Base-by-base conservation (phyloP, 495 filamentous ascomycete species). In the Cudoniella acicularis region DNA sequence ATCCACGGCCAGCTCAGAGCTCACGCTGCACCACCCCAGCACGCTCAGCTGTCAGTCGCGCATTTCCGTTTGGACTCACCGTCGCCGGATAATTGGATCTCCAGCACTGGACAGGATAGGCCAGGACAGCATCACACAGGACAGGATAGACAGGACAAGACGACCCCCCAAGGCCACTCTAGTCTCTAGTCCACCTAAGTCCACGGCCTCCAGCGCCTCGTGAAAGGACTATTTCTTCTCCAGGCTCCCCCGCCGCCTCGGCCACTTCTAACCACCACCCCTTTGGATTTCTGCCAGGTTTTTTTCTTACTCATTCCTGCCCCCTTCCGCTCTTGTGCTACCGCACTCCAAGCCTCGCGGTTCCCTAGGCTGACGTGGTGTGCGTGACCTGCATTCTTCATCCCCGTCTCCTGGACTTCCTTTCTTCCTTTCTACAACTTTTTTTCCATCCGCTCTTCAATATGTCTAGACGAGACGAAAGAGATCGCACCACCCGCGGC, bases 401-500 rank as follows among this genome's bases (percentile, higher is more conserved):
- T 61, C 54, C 61, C 62, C 56, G 57, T 69, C 56, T 58, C n/a
- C 63, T 49, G 59, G 56, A 67, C 64, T 67, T 67, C 49, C 41
- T 62, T 64, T 57, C 59, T 58, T 57, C 63, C 65, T 65, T 68
- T 62, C 53, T 25, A 55, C 41, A 67, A 52, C n/a, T 67, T 67
- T 68, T 64, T 55, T 27, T 30, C 40, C 24, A 30, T 30, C 52
- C 30, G 24, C 52, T 58, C 26, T 52, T 40, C 47, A 56, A 40
- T 40, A 67, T 67, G 62, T 49, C 62, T 60, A 63, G 64, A 54
- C 27, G 55, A 41, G 63, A 48, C 56, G 70, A 65, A 52, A 58
- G 62, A 56, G 71, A 70, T 61, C 67, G 60, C 64, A 65, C 68
- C 54, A 75, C 65, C 60, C 79, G 78, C 70, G 73, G 76, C 65